phyloP scores from a whole-genome alignment of 2,329 filamentous ascomycete genomes.

The Xylariaceae sp. region DNA sequence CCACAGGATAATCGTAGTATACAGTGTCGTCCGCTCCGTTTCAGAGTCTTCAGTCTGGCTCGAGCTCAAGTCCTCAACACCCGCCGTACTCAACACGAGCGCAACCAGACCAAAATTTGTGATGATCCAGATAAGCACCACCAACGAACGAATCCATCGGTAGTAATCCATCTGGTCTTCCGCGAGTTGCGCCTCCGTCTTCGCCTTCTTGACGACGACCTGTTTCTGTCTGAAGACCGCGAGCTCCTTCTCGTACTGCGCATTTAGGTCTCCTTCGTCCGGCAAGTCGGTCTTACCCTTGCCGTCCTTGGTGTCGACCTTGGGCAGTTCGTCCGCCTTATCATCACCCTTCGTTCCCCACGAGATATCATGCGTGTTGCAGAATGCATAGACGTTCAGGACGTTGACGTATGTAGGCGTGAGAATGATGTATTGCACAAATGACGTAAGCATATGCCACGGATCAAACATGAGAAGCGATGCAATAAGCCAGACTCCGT shows the following conservation, averaged over 20 bases:
- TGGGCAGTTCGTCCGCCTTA: slow-evolving; percentile 86
- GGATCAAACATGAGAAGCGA: slow-evolving; percentile 95
- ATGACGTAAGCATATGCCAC: slow-evolving; percentile 98
- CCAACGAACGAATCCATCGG: slow-evolving; percentile 87
- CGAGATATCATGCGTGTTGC: slow-evolving; percentile 95
- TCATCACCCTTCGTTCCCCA: slow-evolving; percentile 99
- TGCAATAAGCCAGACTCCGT: slow-evolving; percentile 86
- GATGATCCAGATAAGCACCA: slow-evolving; percentile 95
- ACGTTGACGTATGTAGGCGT: slow-evolving; percentile 98
- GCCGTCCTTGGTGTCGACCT: slow-evolving; percentile 85
- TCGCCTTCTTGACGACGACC: slow-evolving; percentile 65
- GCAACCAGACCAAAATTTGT: slow-evolving; percentile 88
- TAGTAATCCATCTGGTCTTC: slow-evolving; percentile 98
- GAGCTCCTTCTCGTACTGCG: slow-evolving; percentile 87
- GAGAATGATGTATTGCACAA: slow-evolving; percentile 90
- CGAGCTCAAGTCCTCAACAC: slow-evolving; percentile 65
- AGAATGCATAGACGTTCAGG: slow-evolving; percentile 98
- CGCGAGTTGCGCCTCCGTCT: slow-evolving; percentile 52
- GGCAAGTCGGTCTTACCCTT: slow-evolving; percentile 90
- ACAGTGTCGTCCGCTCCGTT: slow-evolving; percentile 67
- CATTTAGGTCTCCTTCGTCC: slow-evolving; percentile 91
- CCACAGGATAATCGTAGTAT: slow-evolving; percentile 85
- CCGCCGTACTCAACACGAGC: slow-evolving; percentile 81
- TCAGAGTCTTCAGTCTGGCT: slow-evolving; percentile 43
- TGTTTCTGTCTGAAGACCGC: slow-evolving; percentile 71